phyloP scores from a whole-genome alignment of 2,329 filamentous ascomycete species.

The Thielaviopsis ethacetica region DNA sequence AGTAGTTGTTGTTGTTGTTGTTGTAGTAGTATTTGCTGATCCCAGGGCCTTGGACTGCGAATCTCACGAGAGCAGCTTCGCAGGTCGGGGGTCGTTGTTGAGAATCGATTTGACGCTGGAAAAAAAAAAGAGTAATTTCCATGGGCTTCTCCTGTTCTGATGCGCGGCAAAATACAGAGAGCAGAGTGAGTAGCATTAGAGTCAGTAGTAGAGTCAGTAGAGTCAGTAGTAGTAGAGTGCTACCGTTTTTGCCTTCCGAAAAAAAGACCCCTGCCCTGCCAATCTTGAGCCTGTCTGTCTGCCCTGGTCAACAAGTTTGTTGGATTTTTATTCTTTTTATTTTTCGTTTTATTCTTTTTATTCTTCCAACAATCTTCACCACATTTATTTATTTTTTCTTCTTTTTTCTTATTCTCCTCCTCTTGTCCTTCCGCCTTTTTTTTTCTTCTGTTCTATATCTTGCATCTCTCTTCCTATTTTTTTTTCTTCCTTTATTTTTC shows the following conservation, averaged over 20 bases:
- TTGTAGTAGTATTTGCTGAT: no score
- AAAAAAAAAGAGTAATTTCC: neutral
- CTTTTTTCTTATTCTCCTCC: neutral
- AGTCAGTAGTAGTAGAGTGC: no score
- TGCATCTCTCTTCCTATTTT: neutral
- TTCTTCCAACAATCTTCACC: neutral
- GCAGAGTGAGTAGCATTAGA: no score
- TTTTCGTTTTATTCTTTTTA: neutral
- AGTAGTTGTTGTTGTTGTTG: no score
- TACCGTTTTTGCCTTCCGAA: neutral
- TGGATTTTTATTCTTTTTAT: neutral
- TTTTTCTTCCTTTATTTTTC: neutral
- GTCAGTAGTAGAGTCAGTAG: no score
- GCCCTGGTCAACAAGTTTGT: no score
- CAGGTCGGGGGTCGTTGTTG: no score
- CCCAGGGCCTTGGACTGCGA: no score
- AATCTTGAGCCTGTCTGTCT: neutral
- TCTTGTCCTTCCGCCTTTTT: neutral
- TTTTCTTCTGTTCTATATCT: conserved; percentile 1
- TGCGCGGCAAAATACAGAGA: no score
- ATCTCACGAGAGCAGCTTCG: no score
- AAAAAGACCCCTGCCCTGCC: neutral
- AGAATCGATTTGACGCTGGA: neutral
- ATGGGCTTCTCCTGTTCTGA: neutral
- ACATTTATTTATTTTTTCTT: neutral